These are phyloP conservation scores for Nothophaeocryptopus gaeumannii DNA, from an alignment of 2,329 filamentous ascomycete genomes.

Conservation along the genomic window DNA sequence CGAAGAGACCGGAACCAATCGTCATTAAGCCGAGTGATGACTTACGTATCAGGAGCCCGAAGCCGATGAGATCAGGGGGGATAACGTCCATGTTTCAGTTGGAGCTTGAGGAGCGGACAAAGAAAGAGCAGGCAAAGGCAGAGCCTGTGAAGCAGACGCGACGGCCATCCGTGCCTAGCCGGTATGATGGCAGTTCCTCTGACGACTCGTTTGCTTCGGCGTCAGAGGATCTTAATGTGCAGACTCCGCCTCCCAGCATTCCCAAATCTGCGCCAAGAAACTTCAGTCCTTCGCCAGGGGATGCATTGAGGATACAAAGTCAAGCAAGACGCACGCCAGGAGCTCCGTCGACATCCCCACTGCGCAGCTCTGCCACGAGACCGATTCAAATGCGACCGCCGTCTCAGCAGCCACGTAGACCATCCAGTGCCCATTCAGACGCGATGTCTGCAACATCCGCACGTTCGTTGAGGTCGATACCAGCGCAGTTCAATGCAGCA, in stretches of 20 bases:
- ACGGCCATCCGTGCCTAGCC: not conserved
- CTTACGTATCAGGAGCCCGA: slow-evolving; percentile 42
- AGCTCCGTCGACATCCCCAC: slow-evolving; percentile 18
- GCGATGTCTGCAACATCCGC: slow-evolving; percentile 22
- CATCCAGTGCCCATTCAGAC: slow-evolving; percentile 20
- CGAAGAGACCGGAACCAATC: slow-evolving; percentile 20
- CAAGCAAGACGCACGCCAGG: slow-evolving; percentile 13
- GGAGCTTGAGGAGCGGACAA: slow-evolving; percentile 24
- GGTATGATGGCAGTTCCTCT: slow-evolving; percentile 10
- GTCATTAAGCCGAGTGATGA: slow-evolving; percentile 27
- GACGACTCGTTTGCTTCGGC: slow-evolving; percentile 27
- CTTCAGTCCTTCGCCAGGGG: slow-evolving; percentile 15
- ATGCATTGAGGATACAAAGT: slow-evolving; percentile 11
- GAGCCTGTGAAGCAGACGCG: slow-evolving; percentile 6
- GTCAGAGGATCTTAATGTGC: slow-evolving; percentile 18
- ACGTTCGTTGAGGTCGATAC: slow-evolving; percentile 28
- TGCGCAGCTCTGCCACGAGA: slow-evolving; percentile 12
- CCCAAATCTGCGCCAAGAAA: not conserved
- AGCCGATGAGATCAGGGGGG: slow-evolving; percentile 35
- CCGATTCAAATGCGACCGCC: slow-evolving; percentile 16
- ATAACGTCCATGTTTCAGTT: slow-evolving; percentile 34
- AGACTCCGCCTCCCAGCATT: slow-evolving; percentile 15
- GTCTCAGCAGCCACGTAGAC: slow-evolving; percentile 10
- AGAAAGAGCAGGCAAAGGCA: not conserved
- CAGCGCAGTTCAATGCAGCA: slow-evolving; percentile 34